Evolutionary conservation across 495 filamentous ascomycete genomes (phyloP).

Genomic region (Xylaria acuta): DNA sequence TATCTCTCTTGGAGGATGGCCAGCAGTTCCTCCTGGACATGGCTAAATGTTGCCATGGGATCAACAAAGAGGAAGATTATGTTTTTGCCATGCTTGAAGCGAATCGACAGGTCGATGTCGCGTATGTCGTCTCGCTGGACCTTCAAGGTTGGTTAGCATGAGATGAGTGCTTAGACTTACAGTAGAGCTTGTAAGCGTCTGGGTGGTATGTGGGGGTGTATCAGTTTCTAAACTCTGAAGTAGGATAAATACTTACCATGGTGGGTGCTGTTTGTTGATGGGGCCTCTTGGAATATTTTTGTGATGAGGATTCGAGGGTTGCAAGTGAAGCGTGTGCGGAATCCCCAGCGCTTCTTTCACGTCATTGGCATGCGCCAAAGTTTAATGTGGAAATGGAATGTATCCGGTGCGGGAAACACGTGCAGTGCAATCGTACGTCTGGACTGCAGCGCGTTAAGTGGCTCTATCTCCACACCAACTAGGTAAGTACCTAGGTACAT

Average conservation of each 20-base stretch:
- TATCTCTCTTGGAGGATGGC: constrained; percentile 56
- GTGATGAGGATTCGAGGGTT: neutral
- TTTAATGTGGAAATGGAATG: neutral
- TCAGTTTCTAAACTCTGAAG: neutral
- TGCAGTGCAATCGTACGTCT: neutral
- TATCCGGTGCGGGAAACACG: constrained; percentile 8
- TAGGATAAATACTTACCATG: constrained; percentile 10
- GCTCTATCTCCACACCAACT: neutral
- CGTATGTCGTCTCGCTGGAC: constrained; percentile 35
- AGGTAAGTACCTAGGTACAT: neutral
- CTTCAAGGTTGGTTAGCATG: constrained; percentile 26
- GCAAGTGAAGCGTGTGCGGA: neutral
- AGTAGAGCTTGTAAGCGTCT: constrained; percentile 11
- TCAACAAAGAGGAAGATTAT: constrained; percentile 77
- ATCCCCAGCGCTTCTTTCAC: neutral
- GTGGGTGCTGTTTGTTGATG: neutral
- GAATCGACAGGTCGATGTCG: constrained; percentile 65
- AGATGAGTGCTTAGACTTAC: neutral
- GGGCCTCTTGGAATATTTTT: neutral
- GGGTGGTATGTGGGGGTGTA: neutral
- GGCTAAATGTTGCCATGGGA: constrained; percentile 63
- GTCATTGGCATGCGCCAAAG: neutral
- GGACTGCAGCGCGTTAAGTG: constrained; percentile 11
- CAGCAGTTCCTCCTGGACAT: constrained; percentile 69
- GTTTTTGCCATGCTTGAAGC: constrained; percentile 79